Evolutionary conservation across 768 basidiomycete genomes (phyloP).

Genomic region (Lactarius psammicola): DNA sequence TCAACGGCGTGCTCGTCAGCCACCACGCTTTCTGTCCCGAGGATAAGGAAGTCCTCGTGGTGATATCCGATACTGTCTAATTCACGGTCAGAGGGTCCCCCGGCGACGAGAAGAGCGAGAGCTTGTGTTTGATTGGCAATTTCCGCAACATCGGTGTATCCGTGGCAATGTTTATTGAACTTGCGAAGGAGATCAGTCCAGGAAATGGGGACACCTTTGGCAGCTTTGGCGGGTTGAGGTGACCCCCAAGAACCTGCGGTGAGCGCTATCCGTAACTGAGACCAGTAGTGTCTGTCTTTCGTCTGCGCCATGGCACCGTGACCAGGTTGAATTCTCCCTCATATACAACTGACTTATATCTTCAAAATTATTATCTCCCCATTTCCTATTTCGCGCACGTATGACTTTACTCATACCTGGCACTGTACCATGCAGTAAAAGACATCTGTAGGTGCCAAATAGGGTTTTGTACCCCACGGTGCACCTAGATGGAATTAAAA

Average conservation of each 20-base stretch:
- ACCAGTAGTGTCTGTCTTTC: conserved; percentile 79
- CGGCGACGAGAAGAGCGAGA: conserved; percentile 50
- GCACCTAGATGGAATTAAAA: too few species aligned
- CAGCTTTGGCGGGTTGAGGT: conserved; percentile 55
- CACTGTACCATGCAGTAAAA: too few species aligned
- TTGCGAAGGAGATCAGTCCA: conserved; percentile 84
- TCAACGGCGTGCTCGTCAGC: conserved; percentile 20
- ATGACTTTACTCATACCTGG: too few species aligned
- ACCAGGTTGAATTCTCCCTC: background rate
- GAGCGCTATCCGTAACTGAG: conserved; percentile 66
- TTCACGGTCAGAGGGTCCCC: conserved; percentile 43
- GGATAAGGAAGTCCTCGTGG: conserved; percentile 30
- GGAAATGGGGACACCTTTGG: conserved; percentile 50
- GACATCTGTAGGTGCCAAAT: too few species aligned
- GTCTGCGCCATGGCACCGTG: conserved; percentile 42
- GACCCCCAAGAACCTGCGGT: conserved; percentile 75
- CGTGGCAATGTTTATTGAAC: conserved; percentile 79
- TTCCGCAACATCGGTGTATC: conserved; percentile 58
- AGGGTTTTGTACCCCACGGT: too few species aligned
- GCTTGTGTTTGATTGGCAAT: conserved; percentile 67
- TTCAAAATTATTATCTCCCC: background rate
- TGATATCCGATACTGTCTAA: conserved; percentile 58
- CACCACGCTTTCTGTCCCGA: conserved; percentile 20
- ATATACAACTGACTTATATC: background rate
- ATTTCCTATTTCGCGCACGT: too few species aligned